These are phyloP conservation scores for Tephrocybe rancida DNA, from an alignment of 768 basidiomycete genomes.

Conservation along the genomic window DNA sequence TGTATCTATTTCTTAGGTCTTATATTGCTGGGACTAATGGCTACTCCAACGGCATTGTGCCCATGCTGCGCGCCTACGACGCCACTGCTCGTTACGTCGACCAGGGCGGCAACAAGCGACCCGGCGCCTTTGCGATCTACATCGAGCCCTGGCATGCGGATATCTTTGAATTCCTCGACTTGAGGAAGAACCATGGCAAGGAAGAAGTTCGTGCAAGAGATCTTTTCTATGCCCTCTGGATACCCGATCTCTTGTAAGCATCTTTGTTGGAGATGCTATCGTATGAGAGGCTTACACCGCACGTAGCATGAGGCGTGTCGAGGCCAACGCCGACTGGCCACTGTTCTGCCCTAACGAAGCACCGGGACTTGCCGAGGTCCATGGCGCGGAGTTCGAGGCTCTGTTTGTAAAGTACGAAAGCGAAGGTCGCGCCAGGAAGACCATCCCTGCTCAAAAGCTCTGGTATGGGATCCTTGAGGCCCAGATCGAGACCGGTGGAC, in stretches of 20 bases:
- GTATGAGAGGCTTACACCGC: neutral
- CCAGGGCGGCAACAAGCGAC: constrained; percentile 98
- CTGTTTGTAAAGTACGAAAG: constrained; percentile 87
- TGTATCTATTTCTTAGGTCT: constrained; percentile 51
- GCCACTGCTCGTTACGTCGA: constrained; percentile 99
- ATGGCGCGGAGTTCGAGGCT: constrained; percentile 87
- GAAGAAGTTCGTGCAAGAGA: constrained; percentile 97
- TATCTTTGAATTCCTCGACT: constrained; percentile 95
- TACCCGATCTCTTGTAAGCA: constrained; percentile 90
- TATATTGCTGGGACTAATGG: constrained; percentile 99
- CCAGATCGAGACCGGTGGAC: constrained; percentile 98
- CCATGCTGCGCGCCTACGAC: constrained; percentile 98
- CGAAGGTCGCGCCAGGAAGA: constrained; percentile 84
- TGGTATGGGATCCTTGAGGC: constrained; percentile 98
- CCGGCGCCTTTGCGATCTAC: constrained; percentile 98
- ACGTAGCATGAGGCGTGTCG: constrained; percentile 93
- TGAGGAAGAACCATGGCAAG: constrained; percentile 98
- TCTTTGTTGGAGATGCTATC: neutral
- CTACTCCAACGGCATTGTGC: constrained; percentile 98
- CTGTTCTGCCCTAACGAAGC: constrained; percentile 99
- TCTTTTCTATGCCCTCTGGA: constrained; percentile 98
- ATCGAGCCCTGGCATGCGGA: constrained; percentile 99
- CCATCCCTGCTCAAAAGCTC: constrained; percentile 92
- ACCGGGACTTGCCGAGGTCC: constrained; percentile 84
- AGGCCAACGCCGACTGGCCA: constrained; percentile 88